phyloP scores from a whole-genome alignment of 768 basidiomycete species.

The Collybia sordida region DNA sequence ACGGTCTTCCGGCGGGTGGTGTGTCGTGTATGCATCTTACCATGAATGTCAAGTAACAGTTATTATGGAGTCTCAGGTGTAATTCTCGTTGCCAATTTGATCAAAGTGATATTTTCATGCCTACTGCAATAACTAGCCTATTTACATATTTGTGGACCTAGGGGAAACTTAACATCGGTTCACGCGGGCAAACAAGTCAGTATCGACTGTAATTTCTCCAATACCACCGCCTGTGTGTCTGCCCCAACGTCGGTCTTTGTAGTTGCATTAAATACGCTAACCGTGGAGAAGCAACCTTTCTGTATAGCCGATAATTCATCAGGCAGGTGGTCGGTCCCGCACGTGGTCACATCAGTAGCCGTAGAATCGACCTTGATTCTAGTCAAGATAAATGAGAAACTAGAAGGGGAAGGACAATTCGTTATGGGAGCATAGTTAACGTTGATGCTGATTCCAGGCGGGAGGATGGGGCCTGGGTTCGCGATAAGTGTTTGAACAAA shows the following conservation, averaged over 20 bases:
- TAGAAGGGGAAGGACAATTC: constrained; percentile 33
- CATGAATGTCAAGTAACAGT: too few species aligned
- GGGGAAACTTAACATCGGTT: too few species aligned
- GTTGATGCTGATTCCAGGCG: constrained; percentile 40
- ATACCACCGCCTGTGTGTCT: constrained; percentile 36
- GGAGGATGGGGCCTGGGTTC: constrained; percentile 33
- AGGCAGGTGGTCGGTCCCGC: constrained; percentile 41
- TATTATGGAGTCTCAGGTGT: too few species aligned
- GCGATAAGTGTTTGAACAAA: constrained; percentile 33
- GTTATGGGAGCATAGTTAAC: constrained; percentile 47
- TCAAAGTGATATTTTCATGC: too few species aligned
- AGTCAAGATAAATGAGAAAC: constrained; percentile 45
- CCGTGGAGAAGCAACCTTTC: constrained; percentile 44
- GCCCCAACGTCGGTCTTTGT: constrained; percentile 45
- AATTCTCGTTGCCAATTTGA: too few species aligned
- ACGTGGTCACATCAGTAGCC: constrained; percentile 41
- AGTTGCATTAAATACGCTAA: constrained; percentile 45
- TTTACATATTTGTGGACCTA: too few species aligned
- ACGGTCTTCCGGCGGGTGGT: too few species aligned
- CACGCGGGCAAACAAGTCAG: constrained; percentile 21
- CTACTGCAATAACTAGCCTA: too few species aligned
- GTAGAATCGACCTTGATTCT: constrained; percentile 31
- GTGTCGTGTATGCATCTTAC: too few species aligned
- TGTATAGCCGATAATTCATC: constrained; percentile 40
- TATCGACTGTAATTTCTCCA: constrained; percentile 32